Percentiles rank a stretch among this genome's conserved stretches.
These are phyloP conservation scores for Ogataea hybrid DNA, from an alignment of 1,139 yeast species.

Conservation along the genomic window DNA sequence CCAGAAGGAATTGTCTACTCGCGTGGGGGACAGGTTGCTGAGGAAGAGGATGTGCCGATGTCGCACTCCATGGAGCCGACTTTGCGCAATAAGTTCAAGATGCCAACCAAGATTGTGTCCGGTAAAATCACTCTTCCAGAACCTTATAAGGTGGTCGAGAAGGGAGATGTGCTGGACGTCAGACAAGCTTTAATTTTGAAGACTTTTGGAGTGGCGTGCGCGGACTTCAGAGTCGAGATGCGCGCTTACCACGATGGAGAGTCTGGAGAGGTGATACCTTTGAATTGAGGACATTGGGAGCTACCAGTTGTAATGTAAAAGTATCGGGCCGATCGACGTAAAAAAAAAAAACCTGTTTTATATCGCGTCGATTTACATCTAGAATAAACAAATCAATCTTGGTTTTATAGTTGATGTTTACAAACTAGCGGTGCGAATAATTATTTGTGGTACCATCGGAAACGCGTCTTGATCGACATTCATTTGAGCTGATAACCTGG, in stretches of 20 bases:
- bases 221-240: slow-evolving; percentile 81
- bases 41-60: slow-evolving; percentile 94
- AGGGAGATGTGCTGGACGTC: slow-evolving; percentile 82
- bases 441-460: background rate
- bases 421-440: slow-evolving; percentile 1
- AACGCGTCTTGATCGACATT: background rate
- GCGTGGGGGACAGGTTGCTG: slow-evolving; percentile 89
- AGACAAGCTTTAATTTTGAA: slow-evolving; percentile 90
- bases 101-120: slow-evolving; percentile 85
- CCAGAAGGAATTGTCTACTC: slow-evolving; percentile 93
- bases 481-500: background rate
- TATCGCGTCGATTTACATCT: slow-evolving; percentile 7
- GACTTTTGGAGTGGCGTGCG: slow-evolving; percentile 92
- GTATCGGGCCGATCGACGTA: slow-evolving; percentile 11
- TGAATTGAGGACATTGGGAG: slow-evolving; percentile 1
- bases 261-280: slow-evolving; percentile 24
- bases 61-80: slow-evolving; percentile 94
- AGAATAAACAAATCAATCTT: slow-evolving; percentile 6
- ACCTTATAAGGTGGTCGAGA: slow-evolving; percentile 76
- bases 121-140: slow-evolving; percentile 81
- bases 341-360: background rate
- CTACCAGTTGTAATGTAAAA: slow-evolving; percentile 5
- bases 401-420: slow-evolving; percentile 6
- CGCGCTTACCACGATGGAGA: slow-evolving; percentile 75
- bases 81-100: slow-evolving; percentile 79